Conservation (phyloP, 345 rosid genomes). For the Combretum micranthum region DNA sequence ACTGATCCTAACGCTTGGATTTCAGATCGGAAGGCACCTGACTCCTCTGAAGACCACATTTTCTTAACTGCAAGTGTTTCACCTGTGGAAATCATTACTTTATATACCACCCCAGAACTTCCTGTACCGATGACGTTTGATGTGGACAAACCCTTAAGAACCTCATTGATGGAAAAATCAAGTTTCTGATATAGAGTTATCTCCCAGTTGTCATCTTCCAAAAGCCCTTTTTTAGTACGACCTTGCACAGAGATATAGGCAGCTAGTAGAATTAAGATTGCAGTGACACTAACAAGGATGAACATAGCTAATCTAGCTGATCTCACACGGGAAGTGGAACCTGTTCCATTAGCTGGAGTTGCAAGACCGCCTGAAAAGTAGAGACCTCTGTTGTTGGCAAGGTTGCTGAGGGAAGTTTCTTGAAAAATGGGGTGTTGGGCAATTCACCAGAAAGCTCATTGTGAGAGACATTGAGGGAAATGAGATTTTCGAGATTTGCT, state of each 20-base stretch:
- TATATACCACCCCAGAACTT: slow-evolving; percentile 90
- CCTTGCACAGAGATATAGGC: slow-evolving; percentile 54
- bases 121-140: slow-evolving; percentile 90
- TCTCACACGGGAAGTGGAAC: slow-evolving; percentile 21
- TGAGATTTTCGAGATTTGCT: slow-evolving; percentile 68
- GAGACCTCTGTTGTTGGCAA: slow-evolving; percentile 64
- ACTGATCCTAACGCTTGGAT: slow-evolving; percentile 77
- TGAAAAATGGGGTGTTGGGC: slow-evolving; percentile 73
- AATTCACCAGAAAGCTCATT: slow-evolving; percentile 84
- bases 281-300: slow-evolving; percentile 67
- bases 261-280: slow-evolving; percentile 52
- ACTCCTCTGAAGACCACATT: slow-evolving; percentile 85
- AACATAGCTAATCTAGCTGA: slow-evolving; percentile 49
- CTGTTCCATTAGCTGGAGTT: slow-evolving; percentile 30
- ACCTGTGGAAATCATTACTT: slow-evolving; percentile 57
- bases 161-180: slow-evolving; percentile 68
- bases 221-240: slow-evolving; percentile 23
- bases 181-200: slow-evolving; percentile 80
- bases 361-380: slow-evolving; percentile 30
- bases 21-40: slow-evolving; percentile 79
- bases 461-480: slow-evolving; percentile 80
- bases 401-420: slow-evolving; percentile 60
- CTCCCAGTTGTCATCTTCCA: slow-evolving; percentile 58
- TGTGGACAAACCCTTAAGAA: slow-evolving; percentile 51
- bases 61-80: slow-evolving; percentile 85